phyloP scores from a whole-genome alignment of 1,284 basidiomycete genomes.

The Leccinum subrobustum region DNA sequence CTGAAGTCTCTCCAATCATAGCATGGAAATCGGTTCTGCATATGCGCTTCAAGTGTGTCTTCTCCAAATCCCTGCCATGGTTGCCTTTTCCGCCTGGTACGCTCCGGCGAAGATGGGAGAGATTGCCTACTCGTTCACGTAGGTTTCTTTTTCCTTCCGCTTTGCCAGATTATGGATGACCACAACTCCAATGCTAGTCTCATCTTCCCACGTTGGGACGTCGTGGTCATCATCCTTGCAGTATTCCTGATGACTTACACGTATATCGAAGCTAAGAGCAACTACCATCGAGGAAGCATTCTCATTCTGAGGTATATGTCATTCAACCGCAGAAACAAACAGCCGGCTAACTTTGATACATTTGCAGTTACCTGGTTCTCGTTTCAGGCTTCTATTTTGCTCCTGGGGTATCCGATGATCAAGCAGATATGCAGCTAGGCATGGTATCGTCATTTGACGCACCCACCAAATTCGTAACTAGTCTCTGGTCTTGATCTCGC shows the following conservation, averaged over 20 bases:
- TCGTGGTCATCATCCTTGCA: slow-evolving; percentile 90
- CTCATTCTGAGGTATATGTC: slow-evolving; percentile 81
- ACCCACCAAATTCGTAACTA: slow-evolving; percentile 9
- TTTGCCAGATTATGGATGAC: background rate
- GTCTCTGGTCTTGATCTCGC: slow-evolving; percentile 22
- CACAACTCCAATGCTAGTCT: slow-evolving; percentile 51
- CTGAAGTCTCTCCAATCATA: slow-evolving; percentile 35
- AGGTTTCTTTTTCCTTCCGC: slow-evolving; percentile 30
- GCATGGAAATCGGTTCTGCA: slow-evolving; percentile 99
- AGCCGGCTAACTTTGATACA: slow-evolving; percentile 1
- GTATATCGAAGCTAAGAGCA: slow-evolving; percentile 97
- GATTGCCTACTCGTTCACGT: slow-evolving; percentile 89
- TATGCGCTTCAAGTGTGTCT: slow-evolving; percentile 98
- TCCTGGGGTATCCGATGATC: slow-evolving; percentile 33
- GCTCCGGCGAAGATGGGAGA: slow-evolving; percentile 80
- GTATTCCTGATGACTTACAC: slow-evolving; percentile 99
- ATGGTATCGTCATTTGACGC: slow-evolving; percentile 4
- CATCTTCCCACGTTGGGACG: slow-evolving; percentile 99
- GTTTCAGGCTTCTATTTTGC: slow-evolving; percentile 62
- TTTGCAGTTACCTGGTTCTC: slow-evolving; percentile 54
- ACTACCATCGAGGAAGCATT: slow-evolving; percentile 95
- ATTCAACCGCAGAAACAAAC: background rate
- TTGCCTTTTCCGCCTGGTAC: slow-evolving; percentile 96
- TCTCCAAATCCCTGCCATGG: slow-evolving; percentile 98
- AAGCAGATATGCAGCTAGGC: slow-evolving; percentile 15